These are phyloP conservation scores for Taphrina betulina DNA, from an alignment of 1,139 yeast species.

Conservation along the genomic window DNA sequence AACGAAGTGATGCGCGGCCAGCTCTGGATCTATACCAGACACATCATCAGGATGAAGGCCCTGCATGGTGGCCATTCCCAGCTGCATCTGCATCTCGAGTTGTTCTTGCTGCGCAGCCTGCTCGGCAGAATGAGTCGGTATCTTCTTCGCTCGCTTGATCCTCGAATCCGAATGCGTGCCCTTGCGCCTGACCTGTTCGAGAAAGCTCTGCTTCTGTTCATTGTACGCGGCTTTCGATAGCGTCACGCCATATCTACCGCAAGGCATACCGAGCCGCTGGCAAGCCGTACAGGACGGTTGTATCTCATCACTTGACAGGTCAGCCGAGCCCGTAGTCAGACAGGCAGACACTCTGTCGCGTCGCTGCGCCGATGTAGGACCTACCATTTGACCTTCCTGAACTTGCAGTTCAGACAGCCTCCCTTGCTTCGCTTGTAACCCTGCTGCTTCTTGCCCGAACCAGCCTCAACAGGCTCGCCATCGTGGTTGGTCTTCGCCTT, in stretches of 20 bases:
- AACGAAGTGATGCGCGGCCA: conserved; percentile 1
- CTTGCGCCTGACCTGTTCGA: conserved; percentile 23
- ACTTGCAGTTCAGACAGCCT: conserved; percentile 32
- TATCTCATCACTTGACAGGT: conserved; percentile 14
- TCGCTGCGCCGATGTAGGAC: neutral
- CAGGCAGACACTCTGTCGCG: neutral
- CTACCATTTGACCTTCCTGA: conserved; percentile 28
- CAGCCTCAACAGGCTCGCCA: conserved; percentile 5
- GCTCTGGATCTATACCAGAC: conserved; percentile 1
- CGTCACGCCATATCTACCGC: conserved; percentile 24
- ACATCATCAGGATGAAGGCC: neutral
- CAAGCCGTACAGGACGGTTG: conserved; percentile 25
- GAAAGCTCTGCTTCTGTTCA: conserved; percentile 18
- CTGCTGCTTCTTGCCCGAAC: conserved; percentile 19
- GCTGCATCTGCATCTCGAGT: conserved; percentile 19
- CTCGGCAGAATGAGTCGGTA: neutral
- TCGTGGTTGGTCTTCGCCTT: conserved; percentile 14
- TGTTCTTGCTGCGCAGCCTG: conserved; percentile 13
- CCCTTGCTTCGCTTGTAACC: conserved; percentile 28
- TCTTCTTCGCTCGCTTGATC: neutral
- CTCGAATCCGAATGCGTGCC: neutral
- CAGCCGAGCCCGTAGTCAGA: neutral
- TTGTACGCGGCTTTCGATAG: conserved; percentile 25
- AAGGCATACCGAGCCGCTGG: conserved; percentile 21
- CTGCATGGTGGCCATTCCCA: conserved; percentile 14